phyloP scores from a whole-genome alignment of 2,329 filamentous ascomycete species.

The Alternaria triticimaculans region DNA sequence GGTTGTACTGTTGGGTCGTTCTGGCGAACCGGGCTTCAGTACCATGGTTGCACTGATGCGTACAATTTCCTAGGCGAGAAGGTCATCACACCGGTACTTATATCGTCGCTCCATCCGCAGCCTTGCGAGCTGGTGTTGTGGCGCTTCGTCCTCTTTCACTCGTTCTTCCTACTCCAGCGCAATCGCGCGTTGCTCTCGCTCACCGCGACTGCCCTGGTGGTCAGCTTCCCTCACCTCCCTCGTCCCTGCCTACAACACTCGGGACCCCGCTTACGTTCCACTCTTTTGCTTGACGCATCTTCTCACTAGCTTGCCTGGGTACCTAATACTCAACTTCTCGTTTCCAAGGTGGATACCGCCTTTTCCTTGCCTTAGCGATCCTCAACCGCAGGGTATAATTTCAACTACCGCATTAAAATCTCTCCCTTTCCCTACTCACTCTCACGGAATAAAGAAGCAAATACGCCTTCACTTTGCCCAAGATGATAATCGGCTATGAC shows the following conservation, averaged over 20 bases:
- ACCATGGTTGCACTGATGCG: background rate
- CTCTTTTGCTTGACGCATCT: background rate
- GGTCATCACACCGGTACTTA: background rate
- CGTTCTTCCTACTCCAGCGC: background rate
- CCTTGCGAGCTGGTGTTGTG: background rate
- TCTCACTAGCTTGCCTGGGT: background rate
- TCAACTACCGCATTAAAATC: background rate
- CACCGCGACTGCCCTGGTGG: background rate
- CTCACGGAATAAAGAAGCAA: background rate
- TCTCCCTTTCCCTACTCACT: background rate
- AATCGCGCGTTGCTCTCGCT: background rate
- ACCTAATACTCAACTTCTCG: background rate
- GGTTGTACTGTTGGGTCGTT: background rate
- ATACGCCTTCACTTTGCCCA: background rate
- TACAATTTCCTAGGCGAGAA: background rate
- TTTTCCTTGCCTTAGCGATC: background rate
- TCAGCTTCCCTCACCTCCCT: background rate
- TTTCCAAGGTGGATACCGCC: background rate
- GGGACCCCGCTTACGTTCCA: background rate
- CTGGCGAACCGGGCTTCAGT: background rate
- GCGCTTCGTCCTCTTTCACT: background rate
- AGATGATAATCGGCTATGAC: slow-evolving; percentile 10
- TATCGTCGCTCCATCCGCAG: background rate
- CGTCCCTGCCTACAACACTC: background rate
- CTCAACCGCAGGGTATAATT: background rate